These are phyloP conservation scores for Asterochloris erici DNA, from an alignment of 139 green algal genomes.

Conservation along the genomic window DNA sequence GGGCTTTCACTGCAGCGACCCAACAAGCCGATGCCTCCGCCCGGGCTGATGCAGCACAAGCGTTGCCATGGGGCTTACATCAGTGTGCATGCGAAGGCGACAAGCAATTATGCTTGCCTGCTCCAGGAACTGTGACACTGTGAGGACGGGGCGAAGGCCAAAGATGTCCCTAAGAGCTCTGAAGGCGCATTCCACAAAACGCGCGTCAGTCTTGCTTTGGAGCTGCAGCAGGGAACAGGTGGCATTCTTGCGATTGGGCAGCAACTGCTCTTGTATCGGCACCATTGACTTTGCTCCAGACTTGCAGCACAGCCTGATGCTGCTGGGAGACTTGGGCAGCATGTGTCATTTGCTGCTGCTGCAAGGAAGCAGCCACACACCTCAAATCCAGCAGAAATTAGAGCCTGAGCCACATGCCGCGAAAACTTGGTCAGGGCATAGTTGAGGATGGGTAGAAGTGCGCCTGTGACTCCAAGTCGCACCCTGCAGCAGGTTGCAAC, in stretches of 20 bases:
- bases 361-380: constrained; percentile 18
- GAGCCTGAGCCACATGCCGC: constrained; percentile 41
- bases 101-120: constrained; percentile 32
- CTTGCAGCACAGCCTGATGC: background rate
- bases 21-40: background rate
- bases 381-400: constrained; percentile 46
- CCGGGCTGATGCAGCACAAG: background rate
- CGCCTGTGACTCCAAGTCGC: constrained; percentile 46
- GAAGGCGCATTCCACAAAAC: constrained; percentile 66
- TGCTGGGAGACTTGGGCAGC: too few relatives aligned
- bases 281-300: background rate
- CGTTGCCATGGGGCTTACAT: background rate
- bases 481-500: constrained; percentile 11
- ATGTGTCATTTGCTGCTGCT: too few relatives aligned
- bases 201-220: constrained; percentile 65
- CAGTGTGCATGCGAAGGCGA: background rate
- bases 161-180: constrained; percentile 58
- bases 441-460: constrained; percentile 55
- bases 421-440: constrained; percentile 59
- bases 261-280: background rate
- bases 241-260: background rate
- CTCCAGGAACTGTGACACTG: constrained; percentile 66
- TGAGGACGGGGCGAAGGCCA: constrained; percentile 52
- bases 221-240: constrained; percentile 41
- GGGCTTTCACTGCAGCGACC: too few relatives aligned